Base-by-base conservation (phyloP, 495 filamentous ascomycete species). In the Amniculicola lignicola region DNA sequence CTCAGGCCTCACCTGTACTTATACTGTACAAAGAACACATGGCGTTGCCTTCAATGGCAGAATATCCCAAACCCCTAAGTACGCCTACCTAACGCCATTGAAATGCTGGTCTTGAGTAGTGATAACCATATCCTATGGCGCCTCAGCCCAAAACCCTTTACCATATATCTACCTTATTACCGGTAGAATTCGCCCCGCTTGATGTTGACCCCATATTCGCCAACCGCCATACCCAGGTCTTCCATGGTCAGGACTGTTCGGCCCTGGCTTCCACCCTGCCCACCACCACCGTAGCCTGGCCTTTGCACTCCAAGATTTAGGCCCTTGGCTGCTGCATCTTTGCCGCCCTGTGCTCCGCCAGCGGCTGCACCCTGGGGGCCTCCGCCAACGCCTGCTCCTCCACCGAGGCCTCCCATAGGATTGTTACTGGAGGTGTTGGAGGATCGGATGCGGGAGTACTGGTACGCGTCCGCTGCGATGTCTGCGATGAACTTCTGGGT, bases 401-500 rank as follows among this genome's bases (percentile, higher is more conserved):
- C 88, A 19, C 86, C 90, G 24, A 92, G 75, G 59, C 84, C 89
- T 55, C 89, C 88, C 80, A 95, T 93, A 2, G 88, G 87, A 70
- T 93, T 93, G 66, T 87, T 95, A 6, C 82, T 83, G 5, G 73
- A 72, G 10, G 87, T 90, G 67, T 94, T 95, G 14, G 88, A 89
- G 12, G 89, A 84, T 31, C 93, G 87, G 67, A 98, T 97, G 38
- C 94, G 89, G 36, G 86, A 88, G 72, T 94, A 97, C 65, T 98
- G 93, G 64, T 97, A 98, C 0, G 94, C 90, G 74, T 98, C 93
- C 28, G 93, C 90, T 9, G 93, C 93, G 65, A 98, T 88, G 68
- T 98, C 93, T 29, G 92, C 89, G 67, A 97, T 86, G 77, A 98
- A 98, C 59, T 97, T 98, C 65, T 97, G 94, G 0, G 93, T 94